Percentiles rank a stretch among this genome's conserved stretches.
phyloP scores from a whole-genome alignment of 2,329 filamentous ascomycete genomes.

The Fusarium albidum region DNA sequence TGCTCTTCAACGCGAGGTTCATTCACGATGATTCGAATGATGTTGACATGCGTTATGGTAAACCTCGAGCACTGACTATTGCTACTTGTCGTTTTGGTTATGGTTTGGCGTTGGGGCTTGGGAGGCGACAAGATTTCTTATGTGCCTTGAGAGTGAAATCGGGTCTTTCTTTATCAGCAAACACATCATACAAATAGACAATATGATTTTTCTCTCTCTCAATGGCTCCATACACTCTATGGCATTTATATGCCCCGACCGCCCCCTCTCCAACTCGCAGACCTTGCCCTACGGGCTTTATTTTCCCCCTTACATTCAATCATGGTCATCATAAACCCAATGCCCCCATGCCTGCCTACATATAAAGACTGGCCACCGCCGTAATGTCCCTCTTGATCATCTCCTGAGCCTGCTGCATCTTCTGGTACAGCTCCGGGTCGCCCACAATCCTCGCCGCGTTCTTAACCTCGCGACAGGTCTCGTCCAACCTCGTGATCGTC shows the following conservation, averaged over 20 bases:
- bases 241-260: neutral
- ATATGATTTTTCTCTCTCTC: neutral
- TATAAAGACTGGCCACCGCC: constrained; percentile 86
- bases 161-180: constrained; percentile 14
- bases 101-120: constrained; percentile 36
- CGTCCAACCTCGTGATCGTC: constrained; percentile 91
- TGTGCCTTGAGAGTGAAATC: constrained; percentile 14
- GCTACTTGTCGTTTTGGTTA: constrained; percentile 24
- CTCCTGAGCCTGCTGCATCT: constrained; percentile 98
- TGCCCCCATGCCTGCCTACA: constrained; percentile 60
- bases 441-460: constrained; percentile 96
- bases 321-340: neutral
- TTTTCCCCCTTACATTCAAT: neutral
- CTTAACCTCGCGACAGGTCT: constrained; percentile 97
- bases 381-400: constrained; percentile 97
- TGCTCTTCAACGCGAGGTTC: neutral
- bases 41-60: neutral
- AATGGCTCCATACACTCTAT: neutral
- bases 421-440: constrained; percentile 89
- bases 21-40: neutral
- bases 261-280: neutral
- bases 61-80: constrained; percentile 1
- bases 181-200: constrained; percentile 21
- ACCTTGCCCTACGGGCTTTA: neutral
- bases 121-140: constrained; percentile 27